These are phyloP conservation scores for Amanita fuliginea DNA, from an alignment of 768 basidiomycete genomes.

Conservation along the genomic window DNA sequence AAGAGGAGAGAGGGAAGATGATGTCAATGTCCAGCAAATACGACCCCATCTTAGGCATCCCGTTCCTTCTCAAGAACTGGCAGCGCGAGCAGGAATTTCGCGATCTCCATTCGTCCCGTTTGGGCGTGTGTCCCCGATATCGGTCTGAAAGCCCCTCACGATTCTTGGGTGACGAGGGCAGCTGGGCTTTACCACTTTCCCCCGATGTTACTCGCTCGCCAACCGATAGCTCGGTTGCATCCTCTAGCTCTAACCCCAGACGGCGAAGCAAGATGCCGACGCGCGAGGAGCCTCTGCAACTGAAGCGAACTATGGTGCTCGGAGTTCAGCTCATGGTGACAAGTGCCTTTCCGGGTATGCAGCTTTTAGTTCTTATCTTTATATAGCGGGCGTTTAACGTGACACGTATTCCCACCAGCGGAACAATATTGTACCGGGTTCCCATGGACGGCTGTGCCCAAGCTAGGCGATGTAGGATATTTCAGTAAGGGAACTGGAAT, in stretches of 20 bases:
- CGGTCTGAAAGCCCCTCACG: background rate
- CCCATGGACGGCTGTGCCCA: background rate
- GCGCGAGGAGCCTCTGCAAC: background rate
- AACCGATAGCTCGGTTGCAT: background rate
- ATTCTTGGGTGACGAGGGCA: background rate
- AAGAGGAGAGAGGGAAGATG: background rate
- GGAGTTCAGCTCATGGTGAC: background rate
- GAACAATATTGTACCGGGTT: background rate
- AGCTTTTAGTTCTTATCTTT: background rate
- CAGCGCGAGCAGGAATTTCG: background rate
- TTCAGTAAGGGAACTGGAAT: background rate
- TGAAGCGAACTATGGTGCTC: background rate
- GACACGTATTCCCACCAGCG: background rate
- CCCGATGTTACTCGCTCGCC: background rate
- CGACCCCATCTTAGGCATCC: background rate
- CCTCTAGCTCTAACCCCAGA: background rate
- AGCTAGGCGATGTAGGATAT: slow-evolving; percentile 5
- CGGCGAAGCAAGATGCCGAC: background rate
- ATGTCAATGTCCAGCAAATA: background rate
- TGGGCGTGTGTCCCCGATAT: too few species aligned
- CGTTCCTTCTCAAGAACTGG: background rate
- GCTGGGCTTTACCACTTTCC: background rate
- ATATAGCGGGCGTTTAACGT: background rate
- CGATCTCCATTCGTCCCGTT: background rate
- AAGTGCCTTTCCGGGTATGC: background rate